These are phyloP conservation scores for Trifolium pratense DNA, from an alignment of 306 rosid genomes.

Conservation along the genomic window DNA sequence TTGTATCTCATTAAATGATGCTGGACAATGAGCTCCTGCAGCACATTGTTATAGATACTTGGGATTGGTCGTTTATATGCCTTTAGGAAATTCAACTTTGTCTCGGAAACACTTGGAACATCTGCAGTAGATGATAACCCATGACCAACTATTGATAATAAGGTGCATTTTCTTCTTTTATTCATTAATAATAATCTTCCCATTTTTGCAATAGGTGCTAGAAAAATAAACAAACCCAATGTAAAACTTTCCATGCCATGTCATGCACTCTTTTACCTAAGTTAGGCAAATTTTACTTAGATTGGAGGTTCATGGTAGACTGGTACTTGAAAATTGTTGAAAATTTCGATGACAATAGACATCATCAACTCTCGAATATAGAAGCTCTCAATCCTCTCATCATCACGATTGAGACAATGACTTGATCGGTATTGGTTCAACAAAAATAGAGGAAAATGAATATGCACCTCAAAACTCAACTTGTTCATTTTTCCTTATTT, in stretches of 20 bases:
- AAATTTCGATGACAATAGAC: not conserved
- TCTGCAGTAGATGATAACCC: slow-evolving; percentile 37
- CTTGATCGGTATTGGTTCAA: not conserved
- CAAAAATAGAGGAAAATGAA: not conserved
- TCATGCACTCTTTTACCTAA: slow-evolving; percentile 6
- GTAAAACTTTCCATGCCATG: slow-evolving; percentile 19
- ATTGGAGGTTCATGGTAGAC: not conserved
- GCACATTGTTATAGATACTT: slow-evolving; percentile 78
- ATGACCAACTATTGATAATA: slow-evolving; percentile 21
- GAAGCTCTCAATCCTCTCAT: not conserved
- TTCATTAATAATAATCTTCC: not conserved
- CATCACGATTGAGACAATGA: not conserved
- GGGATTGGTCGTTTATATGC: slow-evolving; percentile 88
- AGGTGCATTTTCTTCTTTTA: not conserved
- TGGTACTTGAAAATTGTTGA: not conserved
- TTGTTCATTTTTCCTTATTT: not conserved
- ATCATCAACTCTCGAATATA: not conserved
- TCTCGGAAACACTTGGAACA: slow-evolving; percentile 63
- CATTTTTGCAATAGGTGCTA: not conserved
- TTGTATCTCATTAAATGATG: slow-evolving; percentile 89
- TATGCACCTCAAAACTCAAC: not conserved
- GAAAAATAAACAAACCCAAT: slow-evolving; percentile 30
- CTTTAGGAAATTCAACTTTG: slow-evolving; percentile 82
- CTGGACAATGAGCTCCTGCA: slow-evolving; percentile 93
- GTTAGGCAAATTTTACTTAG: not conserved